Evolutionary conservation across 192 early-diverging fungal genomes (phyloP).

Genomic region (Umbelopsis vinacea): DNA sequence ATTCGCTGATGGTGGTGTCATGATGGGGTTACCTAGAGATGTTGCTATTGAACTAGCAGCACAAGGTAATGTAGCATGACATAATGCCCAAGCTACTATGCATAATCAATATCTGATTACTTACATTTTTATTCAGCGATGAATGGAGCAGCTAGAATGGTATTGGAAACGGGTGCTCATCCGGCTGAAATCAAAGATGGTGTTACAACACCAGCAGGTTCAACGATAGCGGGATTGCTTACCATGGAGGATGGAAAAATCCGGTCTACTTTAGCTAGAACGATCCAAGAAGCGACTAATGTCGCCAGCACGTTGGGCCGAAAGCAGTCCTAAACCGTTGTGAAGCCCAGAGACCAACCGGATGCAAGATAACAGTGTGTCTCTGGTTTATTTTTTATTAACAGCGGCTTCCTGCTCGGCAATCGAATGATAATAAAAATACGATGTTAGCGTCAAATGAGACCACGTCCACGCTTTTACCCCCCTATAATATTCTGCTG

Average conservation of each 20-base stretch:
- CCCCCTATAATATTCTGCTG: not conserved
- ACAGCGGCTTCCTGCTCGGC: not conserved
- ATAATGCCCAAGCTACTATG: slow-evolving; percentile 27
- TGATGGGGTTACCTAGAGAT: slow-evolving; percentile 62
- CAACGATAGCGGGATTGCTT: slow-evolving; percentile 58
- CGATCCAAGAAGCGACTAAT: slow-evolving; percentile 56
- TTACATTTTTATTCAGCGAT: slow-evolving; percentile 35
- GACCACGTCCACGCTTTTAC: not conserved
- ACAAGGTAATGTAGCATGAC: slow-evolving; percentile 59
- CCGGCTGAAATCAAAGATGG: slow-evolving; percentile 59
- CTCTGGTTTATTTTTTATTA: not conserved
- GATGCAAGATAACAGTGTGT: not conserved
- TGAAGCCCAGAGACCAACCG: not conserved
- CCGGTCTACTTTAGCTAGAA: slow-evolving; percentile 56
- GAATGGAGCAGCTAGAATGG: slow-evolving; percentile 58
- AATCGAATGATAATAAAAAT: not conserved
- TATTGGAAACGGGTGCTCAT: slow-evolving; percentile 52
- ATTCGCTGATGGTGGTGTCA: slow-evolving; percentile 60
- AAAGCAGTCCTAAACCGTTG: not conserved
- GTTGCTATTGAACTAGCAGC: slow-evolving; percentile 57
- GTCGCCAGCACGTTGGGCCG: slow-evolving; percentile 55
- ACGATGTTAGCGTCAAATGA: not conserved
- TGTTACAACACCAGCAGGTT: slow-evolving; percentile 59
- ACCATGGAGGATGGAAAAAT: slow-evolving; percentile 65
- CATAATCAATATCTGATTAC: not conserved